A percentile compares a stretch with the other conserved stretches of the same genome.
Evolutionary conservation across 768 basidiomycete species (phyloP).

Genomic region (Exidia glandulosa): DNA sequence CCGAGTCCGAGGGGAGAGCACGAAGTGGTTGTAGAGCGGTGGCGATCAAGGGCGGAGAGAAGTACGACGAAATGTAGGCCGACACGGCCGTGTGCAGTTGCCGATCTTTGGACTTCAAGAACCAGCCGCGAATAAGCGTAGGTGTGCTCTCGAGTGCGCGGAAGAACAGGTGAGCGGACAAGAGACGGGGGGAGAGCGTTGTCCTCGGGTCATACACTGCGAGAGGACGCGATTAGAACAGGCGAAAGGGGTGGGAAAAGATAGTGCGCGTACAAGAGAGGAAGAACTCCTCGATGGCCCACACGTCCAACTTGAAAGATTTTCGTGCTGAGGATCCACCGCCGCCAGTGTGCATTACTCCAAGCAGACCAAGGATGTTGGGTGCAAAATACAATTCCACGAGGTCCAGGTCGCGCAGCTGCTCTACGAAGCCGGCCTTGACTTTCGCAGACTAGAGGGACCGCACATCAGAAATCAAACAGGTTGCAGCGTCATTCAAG

Average conservation of each 20-base stretch:
- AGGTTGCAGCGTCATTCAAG: slow-evolving; percentile 6
- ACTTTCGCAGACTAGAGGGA: slow-evolving; percentile 71
- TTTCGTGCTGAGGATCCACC: slow-evolving; percentile 52
- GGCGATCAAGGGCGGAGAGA: slow-evolving; percentile 81
- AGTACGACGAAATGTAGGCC: slow-evolving; percentile 68
- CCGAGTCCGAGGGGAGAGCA: slow-evolving; percentile 25
- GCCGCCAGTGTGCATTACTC: slow-evolving; percentile 36
- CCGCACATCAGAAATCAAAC: neutral
- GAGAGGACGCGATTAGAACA: neutral
- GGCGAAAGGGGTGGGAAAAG: neutral
- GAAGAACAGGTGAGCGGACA: slow-evolving; percentile 85
- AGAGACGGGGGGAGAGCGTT: slow-evolving; percentile 42
- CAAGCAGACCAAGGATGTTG: slow-evolving; percentile 52
- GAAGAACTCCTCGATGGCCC: slow-evolving; percentile 77
- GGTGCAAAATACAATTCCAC: slow-evolving; percentile 60
- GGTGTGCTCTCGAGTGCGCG: slow-evolving; percentile 76
- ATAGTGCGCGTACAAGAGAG: slow-evolving; percentile 45
- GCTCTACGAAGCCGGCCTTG: slow-evolving; percentile 74
- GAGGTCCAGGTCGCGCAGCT: slow-evolving; percentile 62
- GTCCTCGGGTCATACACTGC: slow-evolving; percentile 50
- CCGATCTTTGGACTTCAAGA: slow-evolving; percentile 79
- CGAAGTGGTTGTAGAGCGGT: slow-evolving; percentile 66
- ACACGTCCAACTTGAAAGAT: slow-evolving; percentile 71
- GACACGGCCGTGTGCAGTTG: slow-evolving; percentile 70
- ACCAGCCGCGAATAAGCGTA: slow-evolving; percentile 76